Base-by-base conservation (phyloP, 1,284 basidiomycete genomes). In the Malassezia vespertilionis region DNA sequence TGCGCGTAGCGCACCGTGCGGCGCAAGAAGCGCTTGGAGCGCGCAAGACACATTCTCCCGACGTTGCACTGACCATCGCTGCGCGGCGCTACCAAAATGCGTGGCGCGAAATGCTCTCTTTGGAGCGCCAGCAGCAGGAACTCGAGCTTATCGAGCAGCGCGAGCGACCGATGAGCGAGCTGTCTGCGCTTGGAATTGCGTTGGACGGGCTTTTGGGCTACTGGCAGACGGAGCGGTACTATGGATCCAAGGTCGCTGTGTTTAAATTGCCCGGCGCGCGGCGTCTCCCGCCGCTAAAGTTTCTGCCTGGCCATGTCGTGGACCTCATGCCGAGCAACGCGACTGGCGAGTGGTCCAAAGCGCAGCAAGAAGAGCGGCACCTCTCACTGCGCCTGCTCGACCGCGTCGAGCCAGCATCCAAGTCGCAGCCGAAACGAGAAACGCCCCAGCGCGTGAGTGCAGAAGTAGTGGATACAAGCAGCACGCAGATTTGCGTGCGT, bases 151-250 rank as follows among this genome's bases (percentile, higher is more conserved):
- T 47, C 18, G 54, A 60, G 46, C 48, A 54, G 32, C 58, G 60
- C 36, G 48, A 51, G 33, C 46, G 54, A 20, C 61, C 61, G 10
- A 43, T 60, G 18, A 42, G 54, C 23, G 55, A 56, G 48, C 55
- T 60, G 18, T 33, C 53, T 15, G 44, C 58, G 33, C 53, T 56
- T 31, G 61, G 61, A 30, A 47, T 61, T 14, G 56, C 64, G 22
- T 40, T 67, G 21, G 57, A 63, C 15, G 60, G 56, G 2, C 52
- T 67, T 35, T 55, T 57, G 44, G 64, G 54, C 1, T 67, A 65
- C 35, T 67, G 64, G 64, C 62, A 62, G 30, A 52, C 52, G 20
- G 45, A 53, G 32, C 54, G 56, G 24, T 57, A 59, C 33, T 61
- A 57, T 49, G 62, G 60, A 36, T 60, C 62, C 35, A 42, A 49